phyloP scores from a whole-genome alignment of 371 early-diverging fungal species.

The Choanephora cucurbitarum region DNA sequence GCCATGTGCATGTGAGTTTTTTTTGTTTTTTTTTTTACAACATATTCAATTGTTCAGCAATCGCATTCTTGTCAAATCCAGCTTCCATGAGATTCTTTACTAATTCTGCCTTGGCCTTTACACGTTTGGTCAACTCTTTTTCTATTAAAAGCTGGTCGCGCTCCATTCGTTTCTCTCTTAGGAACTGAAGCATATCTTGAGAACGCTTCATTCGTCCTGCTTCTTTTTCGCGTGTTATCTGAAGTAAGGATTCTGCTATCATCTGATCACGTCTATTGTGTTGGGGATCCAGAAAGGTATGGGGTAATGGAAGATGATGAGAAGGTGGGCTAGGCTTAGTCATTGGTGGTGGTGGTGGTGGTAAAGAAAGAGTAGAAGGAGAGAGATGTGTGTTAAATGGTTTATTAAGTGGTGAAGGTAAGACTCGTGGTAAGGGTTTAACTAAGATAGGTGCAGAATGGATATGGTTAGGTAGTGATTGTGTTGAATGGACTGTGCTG shows the following conservation, averaged over 20 bases:
- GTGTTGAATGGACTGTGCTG: constrained; percentile 21
- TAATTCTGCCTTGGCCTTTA: constrained; percentile 49
- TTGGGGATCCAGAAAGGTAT: background rate
- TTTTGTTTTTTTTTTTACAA: no score
- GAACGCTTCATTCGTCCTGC: constrained; percentile 45
- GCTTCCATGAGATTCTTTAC: constrained; percentile 47
- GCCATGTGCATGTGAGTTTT: background rate
- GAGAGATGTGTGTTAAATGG: constrained; percentile 6
- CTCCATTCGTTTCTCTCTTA: constrained; percentile 43
- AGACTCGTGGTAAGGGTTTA: constrained; percentile 30
- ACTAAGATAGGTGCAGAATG: constrained; percentile 17
- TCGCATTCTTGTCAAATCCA: constrained; percentile 45
- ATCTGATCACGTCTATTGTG: constrained; percentile 8
- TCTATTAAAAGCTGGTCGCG: constrained; percentile 45
- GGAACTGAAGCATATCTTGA: constrained; percentile 45
- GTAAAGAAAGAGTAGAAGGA: constrained; percentile 7
- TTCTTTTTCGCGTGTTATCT: constrained; percentile 48
- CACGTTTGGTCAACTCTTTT: constrained; percentile 44
- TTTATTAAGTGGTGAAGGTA: constrained; percentile 13
- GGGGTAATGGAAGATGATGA: background rate
- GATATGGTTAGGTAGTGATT: constrained; percentile 14
- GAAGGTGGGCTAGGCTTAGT: background rate
- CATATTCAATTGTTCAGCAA: constrained; percentile 43
- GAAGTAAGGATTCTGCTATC: constrained; percentile 37
- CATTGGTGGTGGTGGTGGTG: constrained; percentile 9